Percentiles rank a stretch among this genome's conserved stretches.
These are phyloP conservation scores for Malassezia sympodialis DNA, from an alignment of 1,284 basidiomycete genomes.

Conservation along the genomic window DNA sequence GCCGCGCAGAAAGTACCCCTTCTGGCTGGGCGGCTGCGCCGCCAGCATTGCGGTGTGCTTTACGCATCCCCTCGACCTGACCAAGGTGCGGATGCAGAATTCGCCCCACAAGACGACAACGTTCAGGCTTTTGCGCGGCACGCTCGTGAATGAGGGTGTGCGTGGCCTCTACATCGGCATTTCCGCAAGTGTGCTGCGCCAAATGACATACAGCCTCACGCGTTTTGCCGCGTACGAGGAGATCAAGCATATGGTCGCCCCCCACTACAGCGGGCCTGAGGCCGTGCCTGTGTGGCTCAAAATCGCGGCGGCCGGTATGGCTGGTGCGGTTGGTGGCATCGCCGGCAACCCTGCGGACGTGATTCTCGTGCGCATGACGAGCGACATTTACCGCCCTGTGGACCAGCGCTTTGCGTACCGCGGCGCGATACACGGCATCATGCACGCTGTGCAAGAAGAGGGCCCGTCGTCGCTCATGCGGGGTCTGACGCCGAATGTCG, in stretches of 20 bases:
- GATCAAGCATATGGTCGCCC: constrained; percentile 27
- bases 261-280: constrained; percentile 13
- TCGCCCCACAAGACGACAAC: constrained; percentile 29
- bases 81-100: constrained; percentile 49
- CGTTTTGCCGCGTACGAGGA: constrained; percentile 45
- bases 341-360: constrained; percentile 52
- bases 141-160: constrained; percentile 27
- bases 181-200: constrained; percentile 34
- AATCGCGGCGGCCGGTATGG: constrained; percentile 30
- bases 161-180: constrained; percentile 42
- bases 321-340: constrained; percentile 38
- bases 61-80: constrained; percentile 48
- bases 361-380: constrained; percentile 50
- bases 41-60: constrained; percentile 41
- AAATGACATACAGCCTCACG: constrained; percentile 45
- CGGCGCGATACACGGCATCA: constrained; percentile 51
- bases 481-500: constrained; percentile 52
- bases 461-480: constrained; percentile 50
- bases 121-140: constrained; percentile 24
- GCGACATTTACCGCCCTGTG: constrained; percentile 45
- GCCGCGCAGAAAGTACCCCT: constrained; percentile 28
- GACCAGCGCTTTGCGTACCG: constrained; percentile 41
- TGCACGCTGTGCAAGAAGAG: constrained; percentile 51
- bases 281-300: constrained; percentile 26
- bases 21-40: constrained; percentile 42